Conservation (phyloP, 495 filamentous ascomycete species). For the Glonium stellatum region DNA sequence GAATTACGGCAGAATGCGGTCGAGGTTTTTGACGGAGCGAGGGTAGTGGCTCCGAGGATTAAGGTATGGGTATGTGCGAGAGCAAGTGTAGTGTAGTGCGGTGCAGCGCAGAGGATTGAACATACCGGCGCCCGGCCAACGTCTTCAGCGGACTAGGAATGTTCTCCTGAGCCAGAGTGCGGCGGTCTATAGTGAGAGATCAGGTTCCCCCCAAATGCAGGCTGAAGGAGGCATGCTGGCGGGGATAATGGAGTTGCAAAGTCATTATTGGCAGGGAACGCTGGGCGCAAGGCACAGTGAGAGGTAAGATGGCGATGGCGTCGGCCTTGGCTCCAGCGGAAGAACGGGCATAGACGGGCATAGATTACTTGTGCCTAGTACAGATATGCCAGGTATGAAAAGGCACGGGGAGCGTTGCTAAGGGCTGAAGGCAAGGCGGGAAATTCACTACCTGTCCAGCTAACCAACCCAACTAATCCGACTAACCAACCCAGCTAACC, state of each 20-base stretch:
- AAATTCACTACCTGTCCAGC: background rate
- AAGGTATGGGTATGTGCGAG: background rate
- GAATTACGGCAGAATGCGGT: constrained; percentile 3
- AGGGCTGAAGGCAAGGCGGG: background rate
- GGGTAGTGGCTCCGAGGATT: background rate
- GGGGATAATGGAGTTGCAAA: constrained; percentile 15
- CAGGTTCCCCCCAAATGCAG: constrained; percentile 22
- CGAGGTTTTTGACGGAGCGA: background rate
- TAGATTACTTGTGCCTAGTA: constrained; percentile 3
- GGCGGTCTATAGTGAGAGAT: constrained; percentile 9
- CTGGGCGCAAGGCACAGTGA: too few relatives aligned
- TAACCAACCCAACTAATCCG: too few relatives aligned
- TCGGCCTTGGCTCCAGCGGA: constrained; percentile 11
- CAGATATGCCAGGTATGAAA: constrained; percentile 15
- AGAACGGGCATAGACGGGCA: constrained; percentile 5
- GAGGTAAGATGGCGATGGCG: constrained; percentile 8
- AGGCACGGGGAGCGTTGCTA: background rate
- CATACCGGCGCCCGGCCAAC: constrained; percentile 18
- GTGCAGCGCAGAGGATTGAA: background rate
- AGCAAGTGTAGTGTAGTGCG: background rate
- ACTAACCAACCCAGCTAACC: too few relatives aligned
- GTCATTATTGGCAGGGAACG: constrained; percentile 28
- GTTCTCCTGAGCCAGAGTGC: constrained; percentile 14
- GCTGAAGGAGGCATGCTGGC: constrained; percentile 12
- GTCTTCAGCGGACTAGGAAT: constrained; percentile 15